phyloP scores from a whole-genome alignment of 441 rosid species.

The Codiaeum variegatum region DNA sequence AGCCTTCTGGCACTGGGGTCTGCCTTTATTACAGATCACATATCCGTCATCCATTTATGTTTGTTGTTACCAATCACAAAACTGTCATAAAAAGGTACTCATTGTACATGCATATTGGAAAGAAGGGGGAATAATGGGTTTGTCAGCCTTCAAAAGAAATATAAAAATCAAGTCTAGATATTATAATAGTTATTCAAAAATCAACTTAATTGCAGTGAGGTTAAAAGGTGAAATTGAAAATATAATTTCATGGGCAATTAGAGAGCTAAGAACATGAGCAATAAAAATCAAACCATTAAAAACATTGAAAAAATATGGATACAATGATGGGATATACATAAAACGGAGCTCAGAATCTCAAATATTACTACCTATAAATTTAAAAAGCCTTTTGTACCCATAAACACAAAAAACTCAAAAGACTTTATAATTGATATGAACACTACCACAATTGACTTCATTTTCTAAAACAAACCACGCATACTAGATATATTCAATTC shows the following conservation, averaged over 20 bases:
- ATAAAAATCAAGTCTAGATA: background rate
- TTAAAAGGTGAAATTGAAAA: background rate
- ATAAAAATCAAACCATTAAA: background rate
- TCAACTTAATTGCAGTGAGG: background rate
- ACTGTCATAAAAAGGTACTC: background rate
- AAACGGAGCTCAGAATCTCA: background rate
- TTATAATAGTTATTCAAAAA: background rate
- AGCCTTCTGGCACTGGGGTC: too few relatives aligned
- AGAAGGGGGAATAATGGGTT: background rate
- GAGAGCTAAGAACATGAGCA: background rate
- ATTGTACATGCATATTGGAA: background rate
- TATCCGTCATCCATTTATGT: too few relatives aligned
- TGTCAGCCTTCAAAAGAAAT: slow-evolving; percentile 5
- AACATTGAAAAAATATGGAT: background rate
- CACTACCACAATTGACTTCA: background rate
- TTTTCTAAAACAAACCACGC: background rate
- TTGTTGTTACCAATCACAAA: too few relatives aligned
- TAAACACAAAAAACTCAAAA: background rate
- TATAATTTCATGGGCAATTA: background rate
- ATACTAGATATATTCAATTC: too few relatives aligned
- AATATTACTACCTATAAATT: background rate
- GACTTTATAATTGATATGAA: background rate
- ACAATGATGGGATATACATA: background rate
- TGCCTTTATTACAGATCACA: too few relatives aligned
- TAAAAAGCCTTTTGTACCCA: background rate